These are phyloP conservation scores for Tephrocybe sp. DNA, from an alignment of 768 basidiomycete genomes.

Conservation along the genomic window DNA sequence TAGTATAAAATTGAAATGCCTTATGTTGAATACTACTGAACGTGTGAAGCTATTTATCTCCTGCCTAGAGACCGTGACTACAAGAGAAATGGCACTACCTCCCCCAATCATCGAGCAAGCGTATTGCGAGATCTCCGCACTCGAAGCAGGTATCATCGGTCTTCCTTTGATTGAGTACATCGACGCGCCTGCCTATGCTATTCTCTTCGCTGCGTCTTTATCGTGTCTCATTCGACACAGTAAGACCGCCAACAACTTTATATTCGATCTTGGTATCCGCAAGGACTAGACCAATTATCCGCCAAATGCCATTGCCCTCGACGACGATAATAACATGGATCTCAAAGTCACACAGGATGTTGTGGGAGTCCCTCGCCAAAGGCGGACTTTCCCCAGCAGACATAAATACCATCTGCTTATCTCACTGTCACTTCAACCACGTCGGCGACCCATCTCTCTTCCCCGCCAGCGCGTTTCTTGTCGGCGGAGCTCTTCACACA, in stretches of 20 bases:
- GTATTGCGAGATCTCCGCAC: slow-evolving; percentile 51
- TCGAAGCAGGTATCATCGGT: slow-evolving; percentile 48
- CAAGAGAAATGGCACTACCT: slow-evolving; percentile 36
- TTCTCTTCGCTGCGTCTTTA: slow-evolving; percentile 40
- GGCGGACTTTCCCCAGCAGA: slow-evolving; percentile 44
- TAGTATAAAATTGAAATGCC: too few species aligned
- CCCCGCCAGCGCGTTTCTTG: slow-evolving; percentile 43
- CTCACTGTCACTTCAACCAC: slow-evolving; percentile 57
- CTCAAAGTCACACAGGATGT: slow-evolving; percentile 37
- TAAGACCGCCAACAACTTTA: slow-evolving; percentile 29
- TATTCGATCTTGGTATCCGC: slow-evolving; percentile 59
- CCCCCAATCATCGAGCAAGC: slow-evolving; percentile 40
- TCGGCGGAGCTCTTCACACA: slow-evolving; percentile 40
- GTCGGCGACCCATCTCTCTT: slow-evolving; percentile 48
- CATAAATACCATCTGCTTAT: slow-evolving; percentile 44
- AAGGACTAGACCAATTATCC: slow-evolving; percentile 43
- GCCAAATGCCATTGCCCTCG: slow-evolving; percentile 31
- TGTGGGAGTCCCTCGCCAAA: slow-evolving; percentile 43
- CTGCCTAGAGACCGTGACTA: too few species aligned
- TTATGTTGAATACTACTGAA: too few species aligned
- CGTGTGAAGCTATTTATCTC: too few species aligned
- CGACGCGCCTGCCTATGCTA: slow-evolving; percentile 22
- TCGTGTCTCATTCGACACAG: slow-evolving; percentile 53
- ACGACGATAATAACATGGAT: slow-evolving; percentile 16
- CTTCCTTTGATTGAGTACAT: slow-evolving; percentile 39